A percentile compares a stretch with the other conserved stretches of the same genome.
phyloP scores from a whole-genome alignment of 2,329 filamentous ascomycete species.

The Raffaelea arxii region DNA sequence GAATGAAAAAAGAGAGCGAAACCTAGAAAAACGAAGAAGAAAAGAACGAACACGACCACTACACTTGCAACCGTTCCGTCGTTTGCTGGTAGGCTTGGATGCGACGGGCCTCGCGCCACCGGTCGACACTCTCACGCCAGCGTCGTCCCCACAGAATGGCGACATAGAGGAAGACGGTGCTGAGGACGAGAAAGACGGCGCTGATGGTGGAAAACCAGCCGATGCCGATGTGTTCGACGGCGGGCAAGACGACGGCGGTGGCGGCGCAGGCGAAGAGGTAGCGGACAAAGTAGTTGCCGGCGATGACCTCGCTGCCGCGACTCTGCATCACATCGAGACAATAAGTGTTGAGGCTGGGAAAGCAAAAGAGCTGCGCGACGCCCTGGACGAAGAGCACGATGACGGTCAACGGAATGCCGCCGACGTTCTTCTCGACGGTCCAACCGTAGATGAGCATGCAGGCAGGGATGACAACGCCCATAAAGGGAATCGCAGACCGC shows the following conservation, averaged over 20 bases:
- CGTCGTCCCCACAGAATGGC: conserved; percentile 37
- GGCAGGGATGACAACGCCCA: conserved; percentile 49
- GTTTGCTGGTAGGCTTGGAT: conserved; percentile 6
- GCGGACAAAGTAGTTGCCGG: conserved; percentile 69
- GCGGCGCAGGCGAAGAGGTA: conserved; percentile 66
- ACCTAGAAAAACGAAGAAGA: background rate
- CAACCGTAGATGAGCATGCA: conserved; percentile 65
- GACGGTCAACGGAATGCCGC: conserved; percentile 43
- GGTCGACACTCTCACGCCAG: conserved; percentile 46
- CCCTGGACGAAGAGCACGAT: conserved; percentile 61
- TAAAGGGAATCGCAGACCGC: conserved; percentile 47
- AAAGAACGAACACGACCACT: background rate
- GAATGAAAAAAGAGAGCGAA: background rate
- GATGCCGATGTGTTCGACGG: conserved; percentile 63
- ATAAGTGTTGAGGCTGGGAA: conserved; percentile 62
- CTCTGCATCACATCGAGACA: conserved; percentile 74
- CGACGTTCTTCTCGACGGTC: conserved; percentile 26
- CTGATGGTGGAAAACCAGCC: conserved; percentile 73
- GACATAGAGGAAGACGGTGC: conserved; percentile 34
- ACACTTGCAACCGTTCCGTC: conserved; percentile 3
- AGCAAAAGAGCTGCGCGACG: conserved; percentile 59
- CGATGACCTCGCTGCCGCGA: conserved; percentile 62
- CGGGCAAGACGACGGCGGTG: conserved; percentile 63
- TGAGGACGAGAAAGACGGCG: conserved; percentile 42
- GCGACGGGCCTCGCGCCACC: conserved; percentile 29